Conservation (phyloP, 2,329 filamentous ascomycete genomes). For the Xylaria sp. region DNA sequence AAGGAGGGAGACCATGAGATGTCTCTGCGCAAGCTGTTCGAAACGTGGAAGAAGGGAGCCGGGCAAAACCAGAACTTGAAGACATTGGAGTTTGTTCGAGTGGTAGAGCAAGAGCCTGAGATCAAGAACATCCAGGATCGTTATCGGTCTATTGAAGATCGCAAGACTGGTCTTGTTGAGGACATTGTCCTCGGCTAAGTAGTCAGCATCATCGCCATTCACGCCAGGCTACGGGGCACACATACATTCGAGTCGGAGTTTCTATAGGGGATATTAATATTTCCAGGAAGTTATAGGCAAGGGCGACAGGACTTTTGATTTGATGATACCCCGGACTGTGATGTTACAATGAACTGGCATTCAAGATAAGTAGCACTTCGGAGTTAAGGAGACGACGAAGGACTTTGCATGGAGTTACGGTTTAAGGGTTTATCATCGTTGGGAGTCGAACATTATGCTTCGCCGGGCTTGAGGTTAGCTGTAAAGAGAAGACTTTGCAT, state of each 20-base stretch:
- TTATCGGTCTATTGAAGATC: constrained; percentile 42
- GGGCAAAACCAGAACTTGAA: constrained; percentile 39
- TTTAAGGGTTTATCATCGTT: not conserved
- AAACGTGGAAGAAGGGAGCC: constrained; percentile 47
- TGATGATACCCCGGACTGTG: constrained; percentile 34
- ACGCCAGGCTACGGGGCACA: not conserved
- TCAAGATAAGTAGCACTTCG: constrained; percentile 13
- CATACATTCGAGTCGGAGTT: not conserved
- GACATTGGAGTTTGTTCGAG: constrained; percentile 46
- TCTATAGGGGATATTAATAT: not conserved
- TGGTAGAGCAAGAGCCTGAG: constrained; percentile 41
- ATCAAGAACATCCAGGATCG: constrained; percentile 31
- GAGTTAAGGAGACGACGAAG: not conserved
- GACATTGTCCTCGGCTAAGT: constrained; percentile 48
- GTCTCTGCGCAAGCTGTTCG: constrained; percentile 42
- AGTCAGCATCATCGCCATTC: not conserved
- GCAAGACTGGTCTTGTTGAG: constrained; percentile 43
- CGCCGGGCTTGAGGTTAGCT: constrained; percentile 12
- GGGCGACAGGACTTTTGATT: constrained; percentile 23
- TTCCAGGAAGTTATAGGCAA: not conserved
- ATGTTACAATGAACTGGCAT: constrained; percentile 1
- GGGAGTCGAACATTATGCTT: not conserved
- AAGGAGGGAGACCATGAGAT: constrained; percentile 40
- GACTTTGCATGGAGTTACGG: constrained; percentile 8
- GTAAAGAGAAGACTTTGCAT: constrained; percentile 14